These are phyloP conservation scores for Gossypium turneri DNA, from an alignment of 345 rosid species.

Conservation along the genomic window DNA sequence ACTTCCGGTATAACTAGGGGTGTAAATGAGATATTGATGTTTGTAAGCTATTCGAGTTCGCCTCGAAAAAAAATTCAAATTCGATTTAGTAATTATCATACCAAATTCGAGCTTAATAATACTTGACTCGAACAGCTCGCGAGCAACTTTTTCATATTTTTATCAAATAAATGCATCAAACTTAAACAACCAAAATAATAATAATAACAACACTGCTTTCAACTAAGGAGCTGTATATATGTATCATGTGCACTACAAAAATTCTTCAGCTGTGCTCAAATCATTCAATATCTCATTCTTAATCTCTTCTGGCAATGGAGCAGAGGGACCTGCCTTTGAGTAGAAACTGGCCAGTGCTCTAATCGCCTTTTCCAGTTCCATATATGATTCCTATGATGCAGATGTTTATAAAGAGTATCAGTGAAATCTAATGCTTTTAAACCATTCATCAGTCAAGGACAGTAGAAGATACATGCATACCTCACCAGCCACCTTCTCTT, in stretches of 20 bases:
- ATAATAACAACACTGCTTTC: neutral
- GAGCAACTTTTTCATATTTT: too few relatives aligned
- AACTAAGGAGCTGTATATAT: neutral
- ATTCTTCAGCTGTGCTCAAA: conserved; percentile 62
- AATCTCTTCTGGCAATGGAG: conserved; percentile 62
- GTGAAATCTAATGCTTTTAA: neutral
- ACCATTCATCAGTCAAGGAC: neutral
- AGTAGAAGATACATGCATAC: conserved; percentile 23
- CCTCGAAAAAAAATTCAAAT: too few relatives aligned
- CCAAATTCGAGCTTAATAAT: too few relatives aligned
- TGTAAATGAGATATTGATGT: too few relatives aligned
- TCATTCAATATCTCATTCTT: conserved; percentile 57
- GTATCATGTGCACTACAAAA: conserved; percentile 35
- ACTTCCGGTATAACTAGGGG: too few relatives aligned
- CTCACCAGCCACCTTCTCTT: conserved; percentile 43
- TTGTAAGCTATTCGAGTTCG: too few relatives aligned
- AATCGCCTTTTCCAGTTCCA: conserved; percentile 69
- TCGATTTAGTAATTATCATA: too few relatives aligned
- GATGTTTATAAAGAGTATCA: neutral
- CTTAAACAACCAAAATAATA: too few relatives aligned
- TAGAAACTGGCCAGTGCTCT: conserved; percentile 73
- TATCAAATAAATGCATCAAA: neutral
- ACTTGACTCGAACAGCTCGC: too few relatives aligned
- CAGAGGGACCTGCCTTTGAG: conserved; percentile 86
- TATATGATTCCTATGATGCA: conserved; percentile 69